Percentiles rank a stretch among this genome's conserved stretches.
phyloP scores from a whole-genome alignment of 2,329 filamentous ascomycete species.

The Alternaria ethzedia region DNA sequence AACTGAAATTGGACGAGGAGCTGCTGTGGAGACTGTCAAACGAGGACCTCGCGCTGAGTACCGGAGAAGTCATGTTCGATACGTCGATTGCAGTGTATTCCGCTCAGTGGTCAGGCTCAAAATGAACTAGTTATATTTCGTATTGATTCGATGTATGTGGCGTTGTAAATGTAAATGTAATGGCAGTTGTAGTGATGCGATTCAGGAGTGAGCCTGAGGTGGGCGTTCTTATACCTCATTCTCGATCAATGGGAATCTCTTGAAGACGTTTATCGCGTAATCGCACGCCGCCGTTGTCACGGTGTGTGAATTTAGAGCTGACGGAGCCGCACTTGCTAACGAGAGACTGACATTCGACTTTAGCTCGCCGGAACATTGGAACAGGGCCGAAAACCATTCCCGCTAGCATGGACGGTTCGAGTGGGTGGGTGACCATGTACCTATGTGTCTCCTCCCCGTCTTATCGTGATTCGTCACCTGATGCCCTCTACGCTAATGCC shows the following conservation, averaged over 20 bases:
- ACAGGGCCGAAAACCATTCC: constrained; percentile 15
- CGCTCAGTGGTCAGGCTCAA: background rate
- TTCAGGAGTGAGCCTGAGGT: constrained; percentile 6
- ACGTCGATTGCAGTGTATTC: background rate
- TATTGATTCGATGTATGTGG: constrained; percentile 1
- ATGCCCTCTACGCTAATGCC: constrained; percentile 23
- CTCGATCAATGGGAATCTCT: background rate
- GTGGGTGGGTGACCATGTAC: constrained; percentile 26
- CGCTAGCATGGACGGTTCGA: constrained; percentile 17
- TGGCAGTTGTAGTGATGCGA: background rate
- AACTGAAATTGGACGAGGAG: constrained; percentile 25
- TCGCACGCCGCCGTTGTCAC: constrained; percentile 5
- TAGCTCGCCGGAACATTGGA: constrained; percentile 15
- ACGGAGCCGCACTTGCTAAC: constrained; percentile 40
- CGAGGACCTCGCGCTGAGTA: constrained; percentile 38
- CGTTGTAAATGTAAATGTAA: background rate
- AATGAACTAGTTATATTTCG: background rate
- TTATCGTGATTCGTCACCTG: constrained; percentile 30
- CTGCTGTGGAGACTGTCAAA: constrained; percentile 40
- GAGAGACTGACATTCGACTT: constrained; percentile 18
- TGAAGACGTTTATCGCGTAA: constrained; percentile 1
- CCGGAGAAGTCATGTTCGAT: constrained; percentile 31
- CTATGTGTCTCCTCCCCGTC: constrained; percentile 19
- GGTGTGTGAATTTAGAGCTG: constrained; percentile 30
- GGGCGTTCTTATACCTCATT: constrained; percentile 10